These are phyloP conservation scores for Echinochloa phyllopogon DNA, from an alignment of 176 grass and related monocot genomes.

Conservation along the genomic window DNA sequence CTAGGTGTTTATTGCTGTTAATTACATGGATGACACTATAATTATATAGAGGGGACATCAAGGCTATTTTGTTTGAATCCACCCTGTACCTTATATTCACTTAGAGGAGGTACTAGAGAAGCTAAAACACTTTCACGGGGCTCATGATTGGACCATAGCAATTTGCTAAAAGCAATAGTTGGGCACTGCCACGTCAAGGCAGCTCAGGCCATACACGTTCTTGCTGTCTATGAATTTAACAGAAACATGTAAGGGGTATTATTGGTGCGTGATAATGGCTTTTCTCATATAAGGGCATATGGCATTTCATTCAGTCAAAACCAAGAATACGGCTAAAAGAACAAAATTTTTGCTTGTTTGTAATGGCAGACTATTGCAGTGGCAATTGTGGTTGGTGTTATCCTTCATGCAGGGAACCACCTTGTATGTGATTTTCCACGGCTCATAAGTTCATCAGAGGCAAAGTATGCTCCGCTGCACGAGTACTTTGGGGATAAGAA, in stretches of 20 bases:
- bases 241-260: not conserved
- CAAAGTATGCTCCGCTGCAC: slow-evolving; percentile 56
- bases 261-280: not conserved
- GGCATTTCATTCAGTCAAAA: slow-evolving; percentile 4
- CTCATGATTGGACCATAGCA: not conserved
- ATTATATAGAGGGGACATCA: too few species aligned
- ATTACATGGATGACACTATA: too few species aligned
- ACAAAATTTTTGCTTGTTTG: slow-evolving; percentile 51
- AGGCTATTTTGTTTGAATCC: too few species aligned
- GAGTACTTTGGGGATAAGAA: slow-evolving; percentile 59
- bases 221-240: not conserved
- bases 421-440: slow-evolving; percentile 89
- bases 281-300: slow-evolving; percentile 7
- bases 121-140: not conserved
- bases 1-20: too few species aligned
- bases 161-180: slow-evolving; percentile 23
- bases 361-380: slow-evolving; percentile 84
- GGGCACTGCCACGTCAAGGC: slow-evolving; percentile 19
- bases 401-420: slow-evolving; percentile 81
- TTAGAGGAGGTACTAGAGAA: slow-evolving; percentile 24
- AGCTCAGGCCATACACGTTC: not conserved
- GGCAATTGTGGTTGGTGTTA: slow-evolving; percentile 83
- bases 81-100: slow-evolving; percentile 19
- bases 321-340: slow-evolving; percentile 49
- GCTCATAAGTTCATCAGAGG: slow-evolving; percentile 62